These are phyloP conservation scores for Xylaria sp. DNA, from an alignment of 2,329 filamentous ascomycete genomes.

Conservation along the genomic window DNA sequence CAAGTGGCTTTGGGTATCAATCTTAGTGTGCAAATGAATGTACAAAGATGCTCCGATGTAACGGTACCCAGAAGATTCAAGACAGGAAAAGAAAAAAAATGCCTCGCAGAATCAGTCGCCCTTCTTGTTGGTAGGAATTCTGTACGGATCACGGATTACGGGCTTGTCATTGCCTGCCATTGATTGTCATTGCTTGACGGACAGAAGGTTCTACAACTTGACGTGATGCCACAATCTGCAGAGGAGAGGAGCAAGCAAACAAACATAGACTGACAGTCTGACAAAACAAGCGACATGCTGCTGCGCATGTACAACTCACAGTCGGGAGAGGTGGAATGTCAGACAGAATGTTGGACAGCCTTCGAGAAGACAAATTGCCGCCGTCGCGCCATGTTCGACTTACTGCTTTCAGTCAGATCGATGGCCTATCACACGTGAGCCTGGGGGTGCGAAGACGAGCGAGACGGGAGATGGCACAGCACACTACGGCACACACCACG, in stretches of 20 bases:
- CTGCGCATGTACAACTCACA: not conserved
- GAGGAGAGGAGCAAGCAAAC: not conserved
- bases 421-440: not conserved
- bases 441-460: not conserved
- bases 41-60: not conserved
- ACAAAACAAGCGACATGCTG: not conserved
- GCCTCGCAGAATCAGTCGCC: not conserved
- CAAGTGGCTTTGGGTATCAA: constrained; percentile 33
- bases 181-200: not conserved
- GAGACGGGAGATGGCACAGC: not conserved
- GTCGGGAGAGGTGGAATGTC: not conserved
- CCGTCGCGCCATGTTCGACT: not conserved
- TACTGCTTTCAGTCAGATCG: not conserved
- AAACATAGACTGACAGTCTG: not conserved
- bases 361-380: not conserved
- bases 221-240: not conserved
- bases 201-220: not conserved
- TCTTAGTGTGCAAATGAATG: constrained; percentile 14
- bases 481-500: not conserved
- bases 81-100: not conserved
- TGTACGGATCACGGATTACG: too few relatives aligned
- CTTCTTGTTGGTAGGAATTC: too few relatives aligned
- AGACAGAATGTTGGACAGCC: not conserved
- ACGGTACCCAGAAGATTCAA: not conserved
- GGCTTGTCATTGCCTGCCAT: too few relatives aligned